Conservation (phyloP, 345 rosid species). For the Hibiscus tridactylites region DNA sequence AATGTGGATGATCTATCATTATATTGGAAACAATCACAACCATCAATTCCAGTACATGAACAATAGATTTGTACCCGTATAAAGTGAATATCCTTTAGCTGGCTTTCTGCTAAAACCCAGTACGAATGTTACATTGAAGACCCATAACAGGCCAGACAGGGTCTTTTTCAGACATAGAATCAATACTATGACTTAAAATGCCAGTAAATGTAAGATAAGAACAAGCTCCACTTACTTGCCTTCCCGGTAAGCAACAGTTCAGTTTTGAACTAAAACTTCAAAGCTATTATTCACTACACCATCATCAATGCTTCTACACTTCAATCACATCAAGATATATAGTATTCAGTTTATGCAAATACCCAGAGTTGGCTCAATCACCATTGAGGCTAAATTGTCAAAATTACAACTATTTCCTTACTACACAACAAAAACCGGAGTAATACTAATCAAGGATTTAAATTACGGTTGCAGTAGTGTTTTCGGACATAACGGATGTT, state of each 20-base stretch:
- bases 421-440: too few species aligned
- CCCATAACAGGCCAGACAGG: not conserved
- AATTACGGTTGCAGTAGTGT: too few species aligned
- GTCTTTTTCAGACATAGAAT: not conserved
- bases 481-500: too few species aligned
- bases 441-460: too few species aligned
- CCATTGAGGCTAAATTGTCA: not conserved
- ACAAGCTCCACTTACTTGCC: not conserved
- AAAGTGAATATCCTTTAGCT: not conserved
- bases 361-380: not conserved
- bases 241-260: not conserved
- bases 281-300: not conserved
- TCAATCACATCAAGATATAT: not conserved
- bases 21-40: not conserved
- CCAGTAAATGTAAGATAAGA: not conserved
- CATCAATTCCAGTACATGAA: not conserved
- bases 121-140: conserved; percentile 2
- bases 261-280: not conserved
- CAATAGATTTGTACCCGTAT: not conserved
- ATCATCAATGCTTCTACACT: not conserved
- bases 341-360: not conserved
- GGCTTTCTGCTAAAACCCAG: conserved; percentile 4
- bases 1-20: not conserved
- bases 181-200: not conserved
- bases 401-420: not conserved